Evolutionary conservation across 225 moss, liverwort and hornwort genomes (phyloP).

Genomic region (Pseudisothecium myosuroides): DNA sequence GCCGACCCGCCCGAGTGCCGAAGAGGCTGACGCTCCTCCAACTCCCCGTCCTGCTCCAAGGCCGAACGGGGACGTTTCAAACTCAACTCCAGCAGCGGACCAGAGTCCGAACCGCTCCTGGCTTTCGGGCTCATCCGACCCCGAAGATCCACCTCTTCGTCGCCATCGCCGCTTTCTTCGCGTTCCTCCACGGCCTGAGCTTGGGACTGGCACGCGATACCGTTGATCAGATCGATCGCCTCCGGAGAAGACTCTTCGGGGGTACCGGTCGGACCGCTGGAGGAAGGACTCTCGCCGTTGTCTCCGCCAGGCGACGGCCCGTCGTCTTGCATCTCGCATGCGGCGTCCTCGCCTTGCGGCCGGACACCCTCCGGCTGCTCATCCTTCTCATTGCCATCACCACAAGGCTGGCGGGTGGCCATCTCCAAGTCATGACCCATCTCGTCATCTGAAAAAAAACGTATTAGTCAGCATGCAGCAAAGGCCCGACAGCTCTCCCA

Average conservation of each 20-base stretch:
- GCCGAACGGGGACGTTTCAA: slow-evolving; percentile 66
- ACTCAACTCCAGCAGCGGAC: slow-evolving; percentile 68
- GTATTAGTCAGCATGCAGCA: not conserved
- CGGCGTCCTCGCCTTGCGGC: slow-evolving; percentile 3
- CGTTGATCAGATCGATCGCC: slow-evolving; percentile 75
- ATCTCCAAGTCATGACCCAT: slow-evolving; percentile 96
- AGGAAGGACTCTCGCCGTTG: slow-evolving; percentile 25
- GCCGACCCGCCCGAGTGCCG: slow-evolving; percentile 94
- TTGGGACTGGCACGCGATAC: slow-evolving; percentile 53
- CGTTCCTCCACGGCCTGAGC: slow-evolving; percentile 1
- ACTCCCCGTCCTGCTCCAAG: slow-evolving; percentile 33
- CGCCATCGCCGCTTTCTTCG: slow-evolving; percentile 28
- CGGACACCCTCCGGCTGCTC: not conserved
- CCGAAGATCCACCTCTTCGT: slow-evolving; percentile 41
- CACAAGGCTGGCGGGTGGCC: slow-evolving; percentile 54
- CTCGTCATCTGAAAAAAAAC: slow-evolving; percentile 36
- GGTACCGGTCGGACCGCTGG: slow-evolving; percentile 12
- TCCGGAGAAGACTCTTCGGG: slow-evolving; percentile 36
- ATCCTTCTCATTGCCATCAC: slow-evolving; percentile 3
- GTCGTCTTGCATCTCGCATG: slow-evolving; percentile 32
- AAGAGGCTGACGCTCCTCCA: slow-evolving; percentile 58
- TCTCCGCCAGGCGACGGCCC: slow-evolving; percentile 43
- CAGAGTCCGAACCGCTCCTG: slow-evolving; percentile 39
- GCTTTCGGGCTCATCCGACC: slow-evolving; percentile 50
- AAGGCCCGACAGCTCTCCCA: not conserved